These are phyloP conservation scores for Gentiana dahurica DNA, from an alignment of 257 asterid genomes.

Conservation along the genomic window DNA sequence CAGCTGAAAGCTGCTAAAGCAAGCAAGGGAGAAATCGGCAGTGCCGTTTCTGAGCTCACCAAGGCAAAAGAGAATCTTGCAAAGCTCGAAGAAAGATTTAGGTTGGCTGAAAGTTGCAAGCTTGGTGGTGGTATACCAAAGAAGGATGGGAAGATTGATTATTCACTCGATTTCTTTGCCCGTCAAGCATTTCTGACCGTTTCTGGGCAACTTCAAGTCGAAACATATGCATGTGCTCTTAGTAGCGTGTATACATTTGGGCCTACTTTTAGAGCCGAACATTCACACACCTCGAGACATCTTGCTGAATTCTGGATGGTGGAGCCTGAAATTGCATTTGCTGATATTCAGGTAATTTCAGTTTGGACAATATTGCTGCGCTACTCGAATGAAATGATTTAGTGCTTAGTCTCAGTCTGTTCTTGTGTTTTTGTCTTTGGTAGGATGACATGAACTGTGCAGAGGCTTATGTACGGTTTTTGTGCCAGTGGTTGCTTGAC, in stretches of 20 bases:
- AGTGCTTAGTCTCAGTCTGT: background rate
- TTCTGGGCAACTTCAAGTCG: conserved; percentile 96
- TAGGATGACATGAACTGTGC: conserved; percentile 99
- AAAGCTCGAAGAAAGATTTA: conserved; percentile 50
- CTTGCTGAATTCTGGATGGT: conserved; percentile 99
- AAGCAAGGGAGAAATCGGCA: conserved; percentile 40
- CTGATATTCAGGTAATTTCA: conserved; percentile 61
- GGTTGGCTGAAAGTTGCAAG: conserved; percentile 48
- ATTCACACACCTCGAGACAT: conserved; percentile 91
- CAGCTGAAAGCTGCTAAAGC: conserved; percentile 67
- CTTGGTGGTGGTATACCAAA: conserved; percentile 60
- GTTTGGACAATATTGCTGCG: background rate
- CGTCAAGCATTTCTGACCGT: conserved; percentile 94
- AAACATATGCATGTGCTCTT: conserved; percentile 87
- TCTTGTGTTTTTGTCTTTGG: conserved; percentile 6
- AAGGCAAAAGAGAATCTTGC: conserved; percentile 57
- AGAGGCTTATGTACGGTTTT: conserved; percentile 83
- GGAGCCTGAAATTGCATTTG: conserved; percentile 96
- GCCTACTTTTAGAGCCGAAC: conserved; percentile 92
- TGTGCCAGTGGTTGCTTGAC: conserved; percentile 90
- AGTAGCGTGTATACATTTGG: conserved; percentile 93
- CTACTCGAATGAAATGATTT: background rate
- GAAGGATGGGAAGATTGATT: conserved; percentile 80
- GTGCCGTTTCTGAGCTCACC: conserved; percentile 61
- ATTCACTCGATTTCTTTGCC: conserved; percentile 71